Conservation (phyloP, 331 rosid genomes). For the Acacia pycnantha region DNA sequence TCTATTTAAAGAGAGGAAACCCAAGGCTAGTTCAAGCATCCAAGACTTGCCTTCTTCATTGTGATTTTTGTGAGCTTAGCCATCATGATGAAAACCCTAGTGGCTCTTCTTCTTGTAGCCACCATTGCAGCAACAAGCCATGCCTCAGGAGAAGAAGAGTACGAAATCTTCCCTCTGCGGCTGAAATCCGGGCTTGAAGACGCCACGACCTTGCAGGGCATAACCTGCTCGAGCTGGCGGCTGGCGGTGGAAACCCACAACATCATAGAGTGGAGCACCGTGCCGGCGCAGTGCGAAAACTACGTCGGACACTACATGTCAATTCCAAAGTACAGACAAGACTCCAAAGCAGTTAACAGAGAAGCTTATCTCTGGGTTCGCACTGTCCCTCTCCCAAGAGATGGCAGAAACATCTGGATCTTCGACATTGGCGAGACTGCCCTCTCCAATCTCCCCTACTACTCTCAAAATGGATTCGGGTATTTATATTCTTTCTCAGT, state of each 20-base stretch:
- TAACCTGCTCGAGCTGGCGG: background rate
- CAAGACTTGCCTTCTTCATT: background rate
- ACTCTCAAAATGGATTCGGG: background rate
- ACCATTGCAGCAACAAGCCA: slow-evolving; percentile 20
- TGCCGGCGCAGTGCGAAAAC: background rate
- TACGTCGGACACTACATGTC: background rate
- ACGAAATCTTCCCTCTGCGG: background rate
- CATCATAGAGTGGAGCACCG: background rate
- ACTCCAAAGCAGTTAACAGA: background rate
- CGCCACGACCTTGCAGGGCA: background rate
- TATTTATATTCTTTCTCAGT: background rate
- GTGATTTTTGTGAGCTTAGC: background rate
- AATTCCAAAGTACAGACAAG: background rate
- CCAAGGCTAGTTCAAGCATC: background rate
- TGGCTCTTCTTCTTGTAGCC: slow-evolving; percentile 13
- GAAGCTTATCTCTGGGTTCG: background rate
- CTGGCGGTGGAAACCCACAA: background rate
- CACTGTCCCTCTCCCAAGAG: background rate
- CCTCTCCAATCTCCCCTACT: background rate
- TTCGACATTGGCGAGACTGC: background rate
- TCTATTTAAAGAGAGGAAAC: background rate
- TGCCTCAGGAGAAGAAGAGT: background rate
- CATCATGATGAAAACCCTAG: background rate
- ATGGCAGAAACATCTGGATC: background rate
- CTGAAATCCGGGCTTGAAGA: background rate